phyloP scores from a whole-genome alignment of 148 eudicot genomes.

The Pouteria glomerata region DNA sequence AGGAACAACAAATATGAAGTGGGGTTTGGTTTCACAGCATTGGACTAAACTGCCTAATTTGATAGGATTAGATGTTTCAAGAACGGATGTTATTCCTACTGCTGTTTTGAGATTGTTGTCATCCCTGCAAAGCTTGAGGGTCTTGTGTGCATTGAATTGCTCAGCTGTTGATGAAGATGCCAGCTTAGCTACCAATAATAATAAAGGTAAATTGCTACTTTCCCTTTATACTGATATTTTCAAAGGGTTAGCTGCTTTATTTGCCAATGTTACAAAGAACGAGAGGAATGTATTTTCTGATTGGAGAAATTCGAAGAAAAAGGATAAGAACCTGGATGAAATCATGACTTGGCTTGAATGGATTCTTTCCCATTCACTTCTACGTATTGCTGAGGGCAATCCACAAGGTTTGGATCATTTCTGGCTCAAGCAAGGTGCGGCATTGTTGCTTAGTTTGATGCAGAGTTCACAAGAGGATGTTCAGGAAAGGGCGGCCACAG shows the following conservation, averaged over 20 bases:
- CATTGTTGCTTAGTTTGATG: slow-evolving; percentile 69
- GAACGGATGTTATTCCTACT: slow-evolving; percentile 59
- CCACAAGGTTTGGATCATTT: slow-evolving; percentile 74
- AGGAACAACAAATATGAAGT: slow-evolving; percentile 68
- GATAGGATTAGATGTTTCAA: slow-evolving; percentile 82
- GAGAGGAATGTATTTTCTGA: slow-evolving; percentile 53
- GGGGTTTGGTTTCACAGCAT: slow-evolving; percentile 57
- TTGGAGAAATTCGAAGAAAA: slow-evolving; percentile 55
- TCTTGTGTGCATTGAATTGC: slow-evolving; percentile 81
- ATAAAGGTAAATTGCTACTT: slow-evolving; percentile 61
- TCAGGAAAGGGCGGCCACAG: slow-evolving; percentile 92
- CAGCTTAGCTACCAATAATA: slow-evolving; percentile 32
- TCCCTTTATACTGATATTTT: slow-evolving; percentile 53
- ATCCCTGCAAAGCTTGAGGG: slow-evolving; percentile 53
- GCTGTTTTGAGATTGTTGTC: slow-evolving; percentile 51
- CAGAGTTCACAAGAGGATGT: slow-evolving; percentile 94
- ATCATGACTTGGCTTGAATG: slow-evolving; percentile 89
- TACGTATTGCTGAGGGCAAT: slow-evolving; percentile 83
- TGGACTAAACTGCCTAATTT: slow-evolving; percentile 71
- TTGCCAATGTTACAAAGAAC: slow-evolving; percentile 49
- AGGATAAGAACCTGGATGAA: slow-evolving; percentile 50
- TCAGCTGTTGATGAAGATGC: slow-evolving; percentile 59
- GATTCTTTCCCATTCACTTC: slow-evolving; percentile 75
- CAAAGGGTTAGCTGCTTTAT: slow-evolving; percentile 54
- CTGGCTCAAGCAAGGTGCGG: slow-evolving; percentile 93